phyloP scores from a whole-genome alignment of 2,329 filamentous ascomycete genomes.

The Aspergillus carbonarius region DNA sequence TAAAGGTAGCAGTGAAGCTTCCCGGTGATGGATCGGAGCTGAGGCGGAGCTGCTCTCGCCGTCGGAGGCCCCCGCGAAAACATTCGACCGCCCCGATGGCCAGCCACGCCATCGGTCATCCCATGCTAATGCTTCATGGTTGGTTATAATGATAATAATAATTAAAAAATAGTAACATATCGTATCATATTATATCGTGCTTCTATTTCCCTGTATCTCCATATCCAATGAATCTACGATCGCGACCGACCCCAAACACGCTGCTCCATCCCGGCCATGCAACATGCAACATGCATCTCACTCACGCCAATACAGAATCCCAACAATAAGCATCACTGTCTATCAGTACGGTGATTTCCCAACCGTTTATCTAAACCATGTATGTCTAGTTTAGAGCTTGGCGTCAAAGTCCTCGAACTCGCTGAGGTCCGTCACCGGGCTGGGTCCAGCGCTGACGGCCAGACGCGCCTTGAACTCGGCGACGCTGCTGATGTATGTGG shows the following conservation, averaged over 20 bases:
- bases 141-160: too few species aligned
- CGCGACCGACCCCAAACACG: background rate
- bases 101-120: background rate
- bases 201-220: background rate
- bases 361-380: background rate
- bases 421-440: slow-evolving; percentile 70
- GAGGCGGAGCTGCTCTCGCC: background rate
- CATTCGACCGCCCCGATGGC: slow-evolving; percentile 25
- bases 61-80: slow-evolving; percentile 23
- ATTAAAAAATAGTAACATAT: too few species aligned
- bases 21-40: background rate
- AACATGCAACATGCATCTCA: background rate
- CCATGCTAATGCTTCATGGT: background rate
- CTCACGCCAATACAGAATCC: background rate
- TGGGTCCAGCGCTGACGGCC: slow-evolving; percentile 68
- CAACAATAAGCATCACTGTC: background rate
- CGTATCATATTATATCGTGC: background rate
- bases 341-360: background rate
- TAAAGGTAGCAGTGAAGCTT: background rate
- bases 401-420: slow-evolving; percentile 83
- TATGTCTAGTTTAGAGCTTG: slow-evolving; percentile 62
- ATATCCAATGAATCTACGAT: background rate
- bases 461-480: slow-evolving; percentile 76
- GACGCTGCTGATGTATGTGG: slow-evolving; percentile 71
- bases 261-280: background rate